Evolutionary conservation across 768 basidiomycete species (phyloP).

Genomic region (Panaeolus papilionaceus): DNA sequence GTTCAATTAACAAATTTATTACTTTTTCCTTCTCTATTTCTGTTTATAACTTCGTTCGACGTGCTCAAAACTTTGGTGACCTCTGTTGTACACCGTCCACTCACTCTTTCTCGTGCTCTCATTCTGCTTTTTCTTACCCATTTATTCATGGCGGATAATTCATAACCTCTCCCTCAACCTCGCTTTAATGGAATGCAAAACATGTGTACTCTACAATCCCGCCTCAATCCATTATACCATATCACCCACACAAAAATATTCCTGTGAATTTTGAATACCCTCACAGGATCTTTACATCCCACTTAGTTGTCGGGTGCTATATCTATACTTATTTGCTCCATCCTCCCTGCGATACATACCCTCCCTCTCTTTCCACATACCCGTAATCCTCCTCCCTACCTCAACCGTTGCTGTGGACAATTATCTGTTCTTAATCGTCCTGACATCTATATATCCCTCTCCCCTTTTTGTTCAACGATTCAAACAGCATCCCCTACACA

Average conservation of each 20-base stretch:
- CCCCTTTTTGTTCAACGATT: constrained; percentile 6
- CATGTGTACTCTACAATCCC: constrained; percentile 14
- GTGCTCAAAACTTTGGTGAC: constrained; percentile 24
- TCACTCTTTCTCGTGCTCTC: constrained; percentile 26
- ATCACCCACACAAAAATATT: constrained; percentile 18
- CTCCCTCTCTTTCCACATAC: not conserved
- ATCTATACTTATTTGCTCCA: constrained; percentile 14
- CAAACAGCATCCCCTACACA: not conserved
- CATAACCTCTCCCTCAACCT: constrained; percentile 22
- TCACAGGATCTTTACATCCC: not conserved
- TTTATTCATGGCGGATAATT: constrained; percentile 29
- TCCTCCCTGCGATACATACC: constrained; percentile 5
- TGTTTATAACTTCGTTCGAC: constrained; percentile 20
- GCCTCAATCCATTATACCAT: constrained; percentile 19
- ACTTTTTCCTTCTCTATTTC: constrained; percentile 29
- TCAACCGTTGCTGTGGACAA: not conserved
- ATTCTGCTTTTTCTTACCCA: constrained; percentile 19
- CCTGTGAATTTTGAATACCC: constrained; percentile 10
- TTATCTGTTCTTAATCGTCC: constrained; percentile 6
- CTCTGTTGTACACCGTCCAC: constrained; percentile 29
- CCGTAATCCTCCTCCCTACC: not conserved
- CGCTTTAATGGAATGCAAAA: constrained; percentile 26
- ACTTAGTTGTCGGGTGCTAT: not conserved
- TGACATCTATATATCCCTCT: constrained; percentile 10
- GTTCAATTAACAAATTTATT: constrained; percentile 29